phyloP scores from a whole-genome alignment of 768 basidiomycete genomes.

The Hysterangium stoloniferum region DNA sequence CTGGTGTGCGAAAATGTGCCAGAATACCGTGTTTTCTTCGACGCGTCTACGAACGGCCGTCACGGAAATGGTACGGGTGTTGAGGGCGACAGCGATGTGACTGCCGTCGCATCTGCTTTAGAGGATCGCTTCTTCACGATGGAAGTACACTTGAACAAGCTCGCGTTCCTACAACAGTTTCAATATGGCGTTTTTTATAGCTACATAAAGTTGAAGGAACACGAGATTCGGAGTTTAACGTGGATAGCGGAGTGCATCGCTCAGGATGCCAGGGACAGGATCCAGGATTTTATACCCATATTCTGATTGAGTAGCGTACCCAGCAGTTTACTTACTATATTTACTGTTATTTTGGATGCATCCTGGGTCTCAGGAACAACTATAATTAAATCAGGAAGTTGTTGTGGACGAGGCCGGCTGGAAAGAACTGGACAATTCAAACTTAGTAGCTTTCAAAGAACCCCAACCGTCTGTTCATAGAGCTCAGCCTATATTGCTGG shows the following conservation, averaged over 20 bases:
- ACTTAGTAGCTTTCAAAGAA: neutral
- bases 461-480: neutral
- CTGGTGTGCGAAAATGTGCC: constrained; percentile 77
- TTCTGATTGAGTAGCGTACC: constrained; percentile 44
- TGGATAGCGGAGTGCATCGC: constrained; percentile 99
- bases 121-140: constrained; percentile 93
- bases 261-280: constrained; percentile 91
- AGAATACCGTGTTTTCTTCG: constrained; percentile 90
- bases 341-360: neutral
- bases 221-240: constrained; percentile 81
- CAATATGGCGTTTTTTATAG: constrained; percentile 90
- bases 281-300: constrained; percentile 90
- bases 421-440: neutral
- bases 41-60: constrained; percentile 33
- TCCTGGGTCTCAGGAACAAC: neutral
- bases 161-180: constrained; percentile 94
- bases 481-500: neutral
- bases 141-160: constrained; percentile 92
- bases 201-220: constrained; percentile 88
- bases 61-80: constrained; percentile 23
- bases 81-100: constrained; percentile 25
- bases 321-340: neutral
- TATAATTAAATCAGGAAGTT: too few species aligned
- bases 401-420: too few species aligned
- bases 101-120: constrained; percentile 45